These are phyloP conservation scores for Aspergillus olivimuriae DNA, from an alignment of 495 filamentous ascomycete genomes.

Conservation along the genomic window DNA sequence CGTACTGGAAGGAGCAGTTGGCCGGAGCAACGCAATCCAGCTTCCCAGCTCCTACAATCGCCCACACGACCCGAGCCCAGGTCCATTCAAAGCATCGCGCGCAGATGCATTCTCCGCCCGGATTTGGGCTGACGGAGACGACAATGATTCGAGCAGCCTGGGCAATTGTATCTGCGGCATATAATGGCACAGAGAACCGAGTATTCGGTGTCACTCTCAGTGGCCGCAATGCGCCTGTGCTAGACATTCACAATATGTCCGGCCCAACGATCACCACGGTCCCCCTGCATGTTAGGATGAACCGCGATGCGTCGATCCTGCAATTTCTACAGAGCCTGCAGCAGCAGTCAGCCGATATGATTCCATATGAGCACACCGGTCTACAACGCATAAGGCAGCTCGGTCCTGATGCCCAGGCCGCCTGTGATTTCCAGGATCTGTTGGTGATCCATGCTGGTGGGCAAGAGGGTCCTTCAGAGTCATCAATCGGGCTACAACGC, in stretches of 20 bases:
- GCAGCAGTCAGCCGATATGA: slow-evolving; percentile 20
- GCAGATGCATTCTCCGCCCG: background rate
- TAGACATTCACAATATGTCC: background rate
- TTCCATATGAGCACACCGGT: slow-evolving; percentile 36
- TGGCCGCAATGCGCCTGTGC: background rate
- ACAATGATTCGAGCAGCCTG: background rate
- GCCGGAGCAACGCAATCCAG: no score
- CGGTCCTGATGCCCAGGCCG: slow-evolving; percentile 41
- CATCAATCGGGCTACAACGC: background rate
- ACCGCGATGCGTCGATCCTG: background rate
- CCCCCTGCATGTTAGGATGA: background rate
- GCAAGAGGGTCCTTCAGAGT: no score
- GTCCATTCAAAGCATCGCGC: no score
- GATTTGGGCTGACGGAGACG: no score
- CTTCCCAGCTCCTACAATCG: no score
- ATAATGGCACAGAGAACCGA: background rate
- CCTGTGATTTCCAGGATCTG: slow-evolving; percentile 46
- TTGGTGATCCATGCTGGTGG: slow-evolving; percentile 35
- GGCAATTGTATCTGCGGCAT: background rate
- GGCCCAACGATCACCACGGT: slow-evolving; percentile 2
- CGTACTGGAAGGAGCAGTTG: no score
- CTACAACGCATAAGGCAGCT: slow-evolving; percentile 46
- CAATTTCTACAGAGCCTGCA: slow-evolving; percentile 4
- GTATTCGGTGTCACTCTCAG: slow-evolving; percentile 7
- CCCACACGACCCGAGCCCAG: no score